Evolutionary conservation across 2,329 filamentous ascomycete species (phyloP), one percentile per base, ranked within the genome.

Genomic region (Gliomastix tumulicola): DNA sequence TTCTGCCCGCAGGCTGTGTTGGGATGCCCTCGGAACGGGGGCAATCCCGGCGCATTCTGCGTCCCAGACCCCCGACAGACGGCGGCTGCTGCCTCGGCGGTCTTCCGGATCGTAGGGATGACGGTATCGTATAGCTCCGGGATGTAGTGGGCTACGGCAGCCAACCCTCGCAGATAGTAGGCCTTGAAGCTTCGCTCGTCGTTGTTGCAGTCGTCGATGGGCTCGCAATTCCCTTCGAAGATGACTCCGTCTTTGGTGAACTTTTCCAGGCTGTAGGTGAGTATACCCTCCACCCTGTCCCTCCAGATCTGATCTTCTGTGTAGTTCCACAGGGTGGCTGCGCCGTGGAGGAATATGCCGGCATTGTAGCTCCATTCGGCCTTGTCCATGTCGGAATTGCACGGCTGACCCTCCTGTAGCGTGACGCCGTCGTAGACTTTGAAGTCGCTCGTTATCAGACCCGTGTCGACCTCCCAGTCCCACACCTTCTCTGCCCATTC

Each of bases 401-500:
- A 57, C 6, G 51, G 53, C 13, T 57, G 50, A 38, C 65, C 64
- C 21, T 53, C 47, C 23, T 53, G 49, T 31, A 67, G 58, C 6
- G 51, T 53, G 13, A 57, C 51, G 37, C 66, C 64, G 38, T 71
- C 82, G 45, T 63, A 74, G 15, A 85, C 63, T 35, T 67, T 62
- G 51, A 64, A 78, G n/a, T 2, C 71, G 60, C 12, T 71, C 57
- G 7, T 51, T 43, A 28, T 79, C 36, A 87, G 65, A 0, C 71
- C 69, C 9, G 71, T 62, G 0, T 54, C 48, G 8, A 55, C 49
- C 46, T 78, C 66, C 82, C 82, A 87, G 35, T 80, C 69, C 54
- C 80, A 95, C 9, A 82, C 66, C 49, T 69, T 80, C 40, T 76
- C 69, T 0, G 86, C 87, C 83, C 83, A 88, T 12, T 85, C 73